A percentile compares a stretch with the other conserved stretches of the same genome.
phyloP scores from a whole-genome alignment of 116 monocot species.

The Phalaenopsis hybrid region DNA sequence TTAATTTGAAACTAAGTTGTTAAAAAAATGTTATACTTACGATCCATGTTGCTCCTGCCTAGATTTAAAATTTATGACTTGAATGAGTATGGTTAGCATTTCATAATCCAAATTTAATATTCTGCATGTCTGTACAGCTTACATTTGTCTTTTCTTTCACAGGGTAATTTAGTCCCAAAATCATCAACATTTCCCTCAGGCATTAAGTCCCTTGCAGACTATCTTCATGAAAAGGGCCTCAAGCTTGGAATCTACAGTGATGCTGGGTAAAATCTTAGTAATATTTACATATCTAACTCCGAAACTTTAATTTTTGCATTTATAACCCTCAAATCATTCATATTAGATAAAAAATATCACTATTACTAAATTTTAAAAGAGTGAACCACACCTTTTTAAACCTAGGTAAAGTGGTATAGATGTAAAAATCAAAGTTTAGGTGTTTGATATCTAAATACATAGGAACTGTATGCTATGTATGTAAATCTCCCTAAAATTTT shows the following conservation, averaged over 20 bases:
- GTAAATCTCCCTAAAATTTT: background rate
- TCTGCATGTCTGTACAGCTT: background rate
- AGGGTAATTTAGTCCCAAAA: conserved; percentile 74
- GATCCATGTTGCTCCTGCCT: background rate
- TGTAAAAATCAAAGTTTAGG: too few relatives aligned
- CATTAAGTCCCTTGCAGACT: conserved; percentile 70
- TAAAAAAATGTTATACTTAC: background rate
- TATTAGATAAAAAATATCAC: too few relatives aligned
- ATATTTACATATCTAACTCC: too few relatives aligned
- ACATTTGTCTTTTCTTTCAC: conserved; percentile 4
- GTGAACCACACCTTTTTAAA: too few relatives aligned
- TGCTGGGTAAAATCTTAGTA: conserved; percentile 40
- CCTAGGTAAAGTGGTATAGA: too few relatives aligned
- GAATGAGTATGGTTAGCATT: background rate
- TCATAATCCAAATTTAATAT: background rate
- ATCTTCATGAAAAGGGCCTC: conserved; percentile 65
- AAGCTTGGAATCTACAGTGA: conserved; percentile 74
- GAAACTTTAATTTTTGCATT: too few relatives aligned
- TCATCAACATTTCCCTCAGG: conserved; percentile 64
- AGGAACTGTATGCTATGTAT: too few relatives aligned
- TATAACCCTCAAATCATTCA: too few relatives aligned
- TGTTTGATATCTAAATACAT: too few relatives aligned
- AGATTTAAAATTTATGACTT: background rate
- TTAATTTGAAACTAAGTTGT: too few relatives aligned
- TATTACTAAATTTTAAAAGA: too few relatives aligned